Evolutionary conservation across 1,284 basidiomycete species (phyloP), one percentile per base, ranked within the genome.

Genomic region (Puccinia coronata): DNA sequence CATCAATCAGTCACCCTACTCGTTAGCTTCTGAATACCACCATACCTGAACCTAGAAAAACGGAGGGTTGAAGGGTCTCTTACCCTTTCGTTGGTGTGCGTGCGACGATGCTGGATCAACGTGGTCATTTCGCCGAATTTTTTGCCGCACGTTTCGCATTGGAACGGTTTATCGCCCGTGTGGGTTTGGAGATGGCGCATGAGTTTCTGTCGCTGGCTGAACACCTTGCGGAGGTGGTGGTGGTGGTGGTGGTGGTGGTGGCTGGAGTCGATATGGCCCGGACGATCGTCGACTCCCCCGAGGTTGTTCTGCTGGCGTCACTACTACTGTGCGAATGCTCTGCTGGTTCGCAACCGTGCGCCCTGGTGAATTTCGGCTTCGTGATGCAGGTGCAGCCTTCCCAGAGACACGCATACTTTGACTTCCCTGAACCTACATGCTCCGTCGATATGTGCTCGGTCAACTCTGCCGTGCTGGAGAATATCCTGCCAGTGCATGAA

Each of bases 171-270:
- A 74, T 86, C 83, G 43, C 85, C 78, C 12, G 79, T 71, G 67
- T 57, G 70, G 86, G 83, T 82, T 71, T 80, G 77, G n/a, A 80
- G 43, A 80, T 86, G 86, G 0, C 86, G 83, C 25, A 86, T 78
- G 18, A 86, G 83, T 72, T 86, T 86, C 82, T 86, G 86, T 51
- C 85, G 84, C 78, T 86, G 86, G 23, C 81, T 72, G 69, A 86
- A 86, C 28, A 23, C 1, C 49, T 81, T 83, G 23, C 82, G 78
- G 2, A 83, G 83, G 3, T 83, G 78, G n/a, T n/a, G n/a, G n/a
- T n/a, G n/a, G n/a, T n/a, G n/a, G n/a, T n/a, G n/a, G n/a, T n/a
- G n/a, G n/a, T n/a, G n/a, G n/a, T n/a, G n/a, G n/a, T n/a, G n/a
- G n/a, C n/a, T n/a, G n/a, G n/a, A n/a, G 34, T 63, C 18, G 16